Percentiles rank a stretch among this genome's conserved stretches.
Evolutionary conservation across 2,329 filamentous ascomycete species (phyloP).

Genomic region (Diaporthe humulicola): DNA sequence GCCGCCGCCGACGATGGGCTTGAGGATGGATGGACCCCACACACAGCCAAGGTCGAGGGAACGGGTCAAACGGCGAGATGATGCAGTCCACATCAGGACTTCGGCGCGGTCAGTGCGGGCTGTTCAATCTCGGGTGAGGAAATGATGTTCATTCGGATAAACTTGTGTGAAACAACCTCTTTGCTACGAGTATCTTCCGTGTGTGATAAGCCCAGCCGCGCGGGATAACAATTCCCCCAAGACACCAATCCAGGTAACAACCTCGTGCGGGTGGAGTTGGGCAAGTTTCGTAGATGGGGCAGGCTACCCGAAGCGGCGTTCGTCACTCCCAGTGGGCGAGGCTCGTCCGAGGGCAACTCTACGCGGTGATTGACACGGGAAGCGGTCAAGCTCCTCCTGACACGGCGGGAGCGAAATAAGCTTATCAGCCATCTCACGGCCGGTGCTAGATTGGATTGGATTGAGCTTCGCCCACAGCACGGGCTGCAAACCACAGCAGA

Average conservation of each 20-base stretch:
- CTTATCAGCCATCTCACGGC: slow-evolving; percentile 28
- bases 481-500: not conserved
- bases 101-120: slow-evolving; percentile 8
- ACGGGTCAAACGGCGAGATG: slow-evolving; percentile 7
- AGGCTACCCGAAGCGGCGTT: not conserved
- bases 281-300: not conserved
- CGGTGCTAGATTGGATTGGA: not conserved
- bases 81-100: slow-evolving; percentile 23
- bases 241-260: not conserved
- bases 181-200: not conserved
- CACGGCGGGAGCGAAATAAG: slow-evolving; percentile 32
- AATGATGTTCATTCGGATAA: slow-evolving; percentile 12
- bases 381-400: slow-evolving; percentile 26
- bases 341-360: not conserved
- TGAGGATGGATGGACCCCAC: not conserved
- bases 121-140: slow-evolving; percentile 19
- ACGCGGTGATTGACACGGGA: slow-evolving; percentile 18
- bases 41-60: not conserved
- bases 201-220: not conserved
- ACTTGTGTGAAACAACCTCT: not conserved
- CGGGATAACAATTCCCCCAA: slow-evolving; percentile 10
- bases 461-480: slow-evolving; percentile 3
- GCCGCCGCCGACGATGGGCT: not conserved
- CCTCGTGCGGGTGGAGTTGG: not conserved
- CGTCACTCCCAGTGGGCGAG: not conserved